Base-by-base conservation (phyloP, 805 yeast species). In the Lipomyces oligophaga region DNA sequence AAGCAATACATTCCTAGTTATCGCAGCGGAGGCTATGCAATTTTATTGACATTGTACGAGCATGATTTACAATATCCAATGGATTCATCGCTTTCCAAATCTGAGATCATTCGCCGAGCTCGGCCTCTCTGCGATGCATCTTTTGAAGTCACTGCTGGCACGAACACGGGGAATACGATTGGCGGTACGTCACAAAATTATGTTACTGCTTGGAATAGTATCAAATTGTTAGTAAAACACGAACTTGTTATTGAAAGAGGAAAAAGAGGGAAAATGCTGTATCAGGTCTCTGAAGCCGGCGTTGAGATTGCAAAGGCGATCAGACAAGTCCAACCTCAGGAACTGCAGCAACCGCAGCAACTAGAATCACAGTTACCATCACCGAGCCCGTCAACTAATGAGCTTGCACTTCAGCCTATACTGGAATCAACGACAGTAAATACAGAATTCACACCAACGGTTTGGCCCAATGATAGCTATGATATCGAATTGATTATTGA, bases 21-120 rank as follows among this genome's bases (percentile, higher is more conserved):
- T 50, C 67, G 89, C 28, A 79, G 93, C 0, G 96, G 96, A 1
- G 94, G 85, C 0, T 89, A 85, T 67, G 95, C 93, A 0, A 83
- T 88, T 6, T 58, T 88, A 16, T 51, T 86, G 16, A 80, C 81
- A 0, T 65, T 88, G 2, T 66, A 71, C 40, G 69, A 76, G 25
- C 57, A 58, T 32, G 18, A 26, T 5, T 37, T 34, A 2, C 21
- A 40, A 5, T 26, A 21, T 20, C 33, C 11, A 19, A 21, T 33
- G 16, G n/a, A 21, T n/a, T 25, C 66, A 3, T 58, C 64, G 1
- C 59, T 85, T 57, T 72, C 80, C 3, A 83, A 78, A 59, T 77
- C 76, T 8, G 82, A 78, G 31, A 73, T 88, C 4, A 67, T 76
- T 1, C 59, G 70, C 7, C 57, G 63, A 15, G 95, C 85, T 0